Conservation (phyloP, 2,329 filamentous ascomycete species). For the Calycina herbarum region DNA sequence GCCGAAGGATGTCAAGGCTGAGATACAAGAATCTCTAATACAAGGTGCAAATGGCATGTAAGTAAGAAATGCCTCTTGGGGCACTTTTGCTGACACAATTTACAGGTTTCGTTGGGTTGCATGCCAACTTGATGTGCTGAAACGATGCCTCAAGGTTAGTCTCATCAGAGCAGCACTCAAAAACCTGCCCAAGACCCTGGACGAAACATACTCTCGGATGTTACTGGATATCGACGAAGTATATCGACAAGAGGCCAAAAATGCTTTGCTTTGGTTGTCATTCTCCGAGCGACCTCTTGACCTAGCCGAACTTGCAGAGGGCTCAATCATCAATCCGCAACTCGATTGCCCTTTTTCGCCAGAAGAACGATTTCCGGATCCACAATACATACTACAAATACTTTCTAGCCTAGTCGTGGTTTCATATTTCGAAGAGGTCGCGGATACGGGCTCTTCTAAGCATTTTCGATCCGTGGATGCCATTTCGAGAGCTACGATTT, state of each 20-base stretch:
- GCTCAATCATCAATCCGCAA: slow-evolving; percentile 28
- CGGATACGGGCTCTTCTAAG: no score
- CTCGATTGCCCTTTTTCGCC: slow-evolving; percentile 31
- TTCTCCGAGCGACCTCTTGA: slow-evolving; percentile 28
- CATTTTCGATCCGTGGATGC: no score
- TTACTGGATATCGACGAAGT: slow-evolving; percentile 27
- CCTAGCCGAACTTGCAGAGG: slow-evolving; percentile 32
- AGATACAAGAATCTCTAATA: slow-evolving; percentile 30
- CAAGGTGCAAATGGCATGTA: slow-evolving; percentile 37
- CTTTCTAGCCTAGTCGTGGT: slow-evolving; percentile 9
- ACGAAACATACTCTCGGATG: slow-evolving; percentile 31
- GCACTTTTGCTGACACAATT: slow-evolving; percentile 5
- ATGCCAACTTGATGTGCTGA: slow-evolving; percentile 36
- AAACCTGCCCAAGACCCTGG: slow-evolving; percentile 25
- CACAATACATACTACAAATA: slow-evolving; percentile 15
- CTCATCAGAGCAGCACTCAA: slow-evolving; percentile 18
- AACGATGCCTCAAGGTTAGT: slow-evolving; percentile 24
- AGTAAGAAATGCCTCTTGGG: slow-evolving; percentile 14
- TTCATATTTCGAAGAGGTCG: background rate
- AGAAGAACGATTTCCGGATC: slow-evolving; percentile 37
- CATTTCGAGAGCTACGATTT: no score
- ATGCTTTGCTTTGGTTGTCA: slow-evolving; percentile 30
- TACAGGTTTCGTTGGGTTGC: slow-evolving; percentile 34
- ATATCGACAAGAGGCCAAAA: slow-evolving; percentile 18
- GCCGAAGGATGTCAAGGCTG: slow-evolving; percentile 26